Evolutionary conservation across 2,329 filamentous ascomycete genomes (phyloP), one percentile per base, ranked within the genome.

Genomic region (Monilinia aucupariae): DNA sequence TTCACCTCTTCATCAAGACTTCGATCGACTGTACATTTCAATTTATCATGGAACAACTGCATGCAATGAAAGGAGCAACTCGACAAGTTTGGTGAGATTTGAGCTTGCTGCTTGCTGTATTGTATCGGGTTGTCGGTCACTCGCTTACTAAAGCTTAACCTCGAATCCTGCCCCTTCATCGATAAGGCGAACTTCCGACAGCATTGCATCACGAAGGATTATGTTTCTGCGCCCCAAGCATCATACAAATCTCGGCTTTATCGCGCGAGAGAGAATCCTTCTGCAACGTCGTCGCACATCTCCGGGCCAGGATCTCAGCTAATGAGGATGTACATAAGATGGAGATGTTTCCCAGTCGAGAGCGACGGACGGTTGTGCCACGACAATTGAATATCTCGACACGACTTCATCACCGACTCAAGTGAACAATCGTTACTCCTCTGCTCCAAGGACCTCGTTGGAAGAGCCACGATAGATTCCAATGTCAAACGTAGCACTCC

Each of bases 171-270:
- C 41, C 43, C 54, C 54, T 58, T 58, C 54, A 58, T 47, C 30
- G 1, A 56, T 20, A 17, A 34, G 41, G n/a, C 25, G 27, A 61
- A 9, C 6, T 9, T 43, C 53, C 4, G 4, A 51, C n/a, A n/a
- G 32, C 17, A 34, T 50, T 22, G 41, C 43, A 30, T 54, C 48
- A 43, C 45, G 48, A 53, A 53, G 50, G 58, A 47, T 47, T 48
- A 2, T 32, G 7, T 56, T 49, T 62, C 59, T 62, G 51, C 59
- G 51, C 59, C 59, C 30, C 51, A 62, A 56, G 54, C 59, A 55
- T 34, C 30, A 48, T 47, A 30, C 32, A 55, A 56, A 62, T 56
- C 37, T 41, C 43, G 15, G 43, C 41, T 58, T 58, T 2, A 41
- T 27, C 30, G 22, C 25, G 50, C 25, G 20, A 62, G 15, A 37